Base-by-base conservation (phyloP, 129 eudicot genomes). In the Gnaphalium uliginosum region DNA sequence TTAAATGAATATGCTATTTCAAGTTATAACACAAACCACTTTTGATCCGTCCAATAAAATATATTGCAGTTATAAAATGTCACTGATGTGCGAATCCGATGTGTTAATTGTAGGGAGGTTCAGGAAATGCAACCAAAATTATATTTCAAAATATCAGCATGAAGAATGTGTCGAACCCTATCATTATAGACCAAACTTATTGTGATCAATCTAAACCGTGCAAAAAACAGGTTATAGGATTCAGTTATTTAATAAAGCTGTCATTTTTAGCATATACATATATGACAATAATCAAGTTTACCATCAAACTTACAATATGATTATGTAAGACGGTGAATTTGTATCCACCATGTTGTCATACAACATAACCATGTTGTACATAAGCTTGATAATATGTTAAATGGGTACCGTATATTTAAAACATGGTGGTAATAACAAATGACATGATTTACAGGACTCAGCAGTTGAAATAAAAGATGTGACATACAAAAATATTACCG, bases 171-270 rank as follows among this genome's bases (percentile, higher is more conserved):
- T 2, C 35, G 4, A 85, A 89, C 73, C 96, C 99, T 24, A 91
- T 94, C 68, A 89, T 94, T 65, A 87, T 94, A 53, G 94, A 91
- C 66, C 99, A 94, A 73, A 61, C 75, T 46, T 91, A 94, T n/a
- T 94, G 97, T 51, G 99, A 94, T 61, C 83, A 85, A 86, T 68
- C 65, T 13, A 22, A 73, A 32, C 84, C 96, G 4, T 94, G 97
- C 80, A 61, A 82, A 65, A 63, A 85, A 76, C 85, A 86, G 96
- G 96, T 93, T 54, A 75, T 6, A 3, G 21, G 24, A 51, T 26
- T 73, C 11, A n/a, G n/a, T n/a, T 22, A 15, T 32, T 26, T 72
- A 29, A 13, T 33, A 9, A 13, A 57, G 18, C 26, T 14, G 22
- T 21, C 6, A 15, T 19, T 19, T 35, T 15, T 39, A 9, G 8